Evolutionary conservation across 495 filamentous ascomycete genomes (phyloP).

Genomic region (Aspergillus sclerotiicarbonarius): DNA sequence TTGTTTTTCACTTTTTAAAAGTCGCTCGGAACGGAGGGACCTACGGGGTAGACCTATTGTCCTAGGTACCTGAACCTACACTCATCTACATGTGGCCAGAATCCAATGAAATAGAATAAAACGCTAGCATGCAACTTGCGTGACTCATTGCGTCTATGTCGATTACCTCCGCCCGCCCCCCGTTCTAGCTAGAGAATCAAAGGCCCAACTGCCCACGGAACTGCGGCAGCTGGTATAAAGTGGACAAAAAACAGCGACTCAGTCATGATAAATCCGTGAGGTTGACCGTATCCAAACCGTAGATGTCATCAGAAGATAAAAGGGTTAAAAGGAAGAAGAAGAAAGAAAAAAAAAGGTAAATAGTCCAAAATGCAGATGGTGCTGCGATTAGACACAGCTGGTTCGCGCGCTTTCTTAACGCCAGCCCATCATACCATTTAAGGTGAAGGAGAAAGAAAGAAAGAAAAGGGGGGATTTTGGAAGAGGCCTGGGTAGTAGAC

Average conservation of each 20-base stretch:
- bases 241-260: not conserved
- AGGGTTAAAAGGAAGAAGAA: not conserved
- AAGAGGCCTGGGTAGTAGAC: not conserved
- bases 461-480: not conserved
- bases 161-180: constrained; percentile 10
- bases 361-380: constrained; percentile 5
- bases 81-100: too few species aligned
- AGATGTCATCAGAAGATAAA: not conserved
- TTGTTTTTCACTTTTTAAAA: too few species aligned
- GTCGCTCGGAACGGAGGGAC: too few species aligned
- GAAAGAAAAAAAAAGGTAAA: not conserved
- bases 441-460: not conserved
- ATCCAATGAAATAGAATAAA: too few species aligned
- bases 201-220: not conserved
- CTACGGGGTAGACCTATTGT: too few species aligned
- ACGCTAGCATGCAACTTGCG: constrained; percentile 11
- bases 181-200: not conserved
- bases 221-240: too few species aligned
- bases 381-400: not conserved
- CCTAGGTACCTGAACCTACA: too few species aligned
- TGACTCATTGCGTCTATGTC: constrained; percentile 17
- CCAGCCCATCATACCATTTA: not conserved
- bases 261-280: not conserved
- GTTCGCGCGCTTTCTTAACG: not conserved
- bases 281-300: too few species aligned